These are phyloP conservation scores for Fraxinus quadrangulata DNA, from an alignment of 257 asterid genomes.

Conservation along the genomic window DNA sequence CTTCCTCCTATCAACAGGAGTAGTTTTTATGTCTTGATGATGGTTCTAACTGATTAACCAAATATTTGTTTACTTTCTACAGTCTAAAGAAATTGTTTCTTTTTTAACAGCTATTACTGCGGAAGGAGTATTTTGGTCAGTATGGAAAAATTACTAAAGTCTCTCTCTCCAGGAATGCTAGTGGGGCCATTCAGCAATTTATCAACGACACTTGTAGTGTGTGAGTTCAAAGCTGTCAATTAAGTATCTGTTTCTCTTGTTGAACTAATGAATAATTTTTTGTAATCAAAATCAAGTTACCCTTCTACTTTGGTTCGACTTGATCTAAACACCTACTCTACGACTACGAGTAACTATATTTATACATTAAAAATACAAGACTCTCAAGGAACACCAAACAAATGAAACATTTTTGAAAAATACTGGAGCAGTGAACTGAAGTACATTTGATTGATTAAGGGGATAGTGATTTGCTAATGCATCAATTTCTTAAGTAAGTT, in stretches of 20 bases:
- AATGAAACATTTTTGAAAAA: not conserved
- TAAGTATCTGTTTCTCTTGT: conserved; percentile 16
- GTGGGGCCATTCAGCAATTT: conserved; percentile 89
- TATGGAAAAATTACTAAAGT: conserved; percentile 87
- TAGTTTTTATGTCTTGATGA: not conserved
- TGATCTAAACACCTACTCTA: conserved; percentile 1
- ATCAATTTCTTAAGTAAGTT: not conserved
- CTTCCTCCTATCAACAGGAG: conserved; percentile 7
- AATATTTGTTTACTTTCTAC: conserved; percentile 19
- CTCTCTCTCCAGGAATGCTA: conserved; percentile 91
- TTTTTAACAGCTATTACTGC: conserved; percentile 63
- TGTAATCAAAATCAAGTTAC: not conserved
- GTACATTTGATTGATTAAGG: not conserved
- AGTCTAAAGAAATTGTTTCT: conserved; percentile 23
- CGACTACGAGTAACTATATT: not conserved
- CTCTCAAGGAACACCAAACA: not conserved
- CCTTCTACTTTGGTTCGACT: conserved; percentile 17
- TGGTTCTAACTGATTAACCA: conserved; percentile 17
- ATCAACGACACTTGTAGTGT: conserved; percentile 84
- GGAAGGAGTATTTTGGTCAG: conserved; percentile 90
- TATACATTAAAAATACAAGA: not conserved
- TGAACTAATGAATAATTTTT: conserved; percentile 2
- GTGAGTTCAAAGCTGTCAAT: conserved; percentile 53
- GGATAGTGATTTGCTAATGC: not conserved
- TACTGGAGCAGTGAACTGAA: not conserved